Conservation (phyloP, 495 filamentous ascomycete genomes). For the Clavariopsis aquatica region DNA sequence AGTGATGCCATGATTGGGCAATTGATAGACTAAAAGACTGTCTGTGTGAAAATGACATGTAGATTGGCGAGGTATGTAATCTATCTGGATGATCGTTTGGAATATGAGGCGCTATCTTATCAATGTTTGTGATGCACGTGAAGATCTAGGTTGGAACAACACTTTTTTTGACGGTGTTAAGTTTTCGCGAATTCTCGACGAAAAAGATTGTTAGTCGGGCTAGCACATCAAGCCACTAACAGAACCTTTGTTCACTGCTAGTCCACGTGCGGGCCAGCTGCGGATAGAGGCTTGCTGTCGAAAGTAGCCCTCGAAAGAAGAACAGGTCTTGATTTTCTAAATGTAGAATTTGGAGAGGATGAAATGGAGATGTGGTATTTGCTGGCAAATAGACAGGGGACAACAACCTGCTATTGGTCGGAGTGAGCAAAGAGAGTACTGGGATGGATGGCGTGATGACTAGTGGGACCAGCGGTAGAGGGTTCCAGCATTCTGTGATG, state of each 20-base stretch:
- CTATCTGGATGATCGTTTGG: conserved; percentile 5
- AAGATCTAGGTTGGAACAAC: no score
- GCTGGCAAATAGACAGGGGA: conserved; percentile 4
- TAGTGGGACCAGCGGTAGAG: not conserved
- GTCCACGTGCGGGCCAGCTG: not conserved
- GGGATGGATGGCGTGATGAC: not conserved
- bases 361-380: not conserved
- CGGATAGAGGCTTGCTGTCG: not conserved
- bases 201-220: no score
- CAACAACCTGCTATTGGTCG: not conserved
- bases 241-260: not conserved
- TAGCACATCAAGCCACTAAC: no score
- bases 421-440: not conserved
- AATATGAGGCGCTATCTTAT: not conserved
- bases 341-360: no score
- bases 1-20: not conserved
- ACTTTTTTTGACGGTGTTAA: no score
- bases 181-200: no score
- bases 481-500: no score
- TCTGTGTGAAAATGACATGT: not conserved
- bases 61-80: conserved; percentile 14
- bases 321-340: no score
- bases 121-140: not conserved
- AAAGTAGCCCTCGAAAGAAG: not conserved
- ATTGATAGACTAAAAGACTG: not conserved